phyloP scores from a whole-genome alignment of 495 filamentous ascomycete genomes.

The Penicillium subrubescens region DNA sequence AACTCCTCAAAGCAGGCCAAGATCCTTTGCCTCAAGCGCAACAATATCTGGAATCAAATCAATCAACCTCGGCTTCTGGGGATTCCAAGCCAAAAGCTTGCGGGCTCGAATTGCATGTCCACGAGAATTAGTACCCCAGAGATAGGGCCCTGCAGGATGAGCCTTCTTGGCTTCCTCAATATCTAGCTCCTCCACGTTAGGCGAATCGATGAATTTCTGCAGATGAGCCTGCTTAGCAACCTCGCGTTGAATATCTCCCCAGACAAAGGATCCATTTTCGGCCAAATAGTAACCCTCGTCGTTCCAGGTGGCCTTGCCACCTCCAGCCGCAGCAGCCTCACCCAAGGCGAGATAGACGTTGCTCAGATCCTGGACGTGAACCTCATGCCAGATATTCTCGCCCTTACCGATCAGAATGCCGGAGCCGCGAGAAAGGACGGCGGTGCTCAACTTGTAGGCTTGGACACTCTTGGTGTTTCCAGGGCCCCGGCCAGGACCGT shows the following conservation, averaged over 20 bases:
- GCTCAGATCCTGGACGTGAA: conserved; percentile 73
- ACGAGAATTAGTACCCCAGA: conserved; percentile 68
- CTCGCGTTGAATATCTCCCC: conserved; percentile 64
- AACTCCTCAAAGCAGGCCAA: conserved; percentile 53
- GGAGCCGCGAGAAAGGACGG: conserved; percentile 61
- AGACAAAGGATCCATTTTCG: conserved; percentile 70
- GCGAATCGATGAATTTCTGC: conserved; percentile 62
- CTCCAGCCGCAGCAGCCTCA: conserved; percentile 62
- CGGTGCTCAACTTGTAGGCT: conserved; percentile 57
- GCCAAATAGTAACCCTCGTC: conserved; percentile 73
- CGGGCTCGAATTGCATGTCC: conserved; percentile 60
- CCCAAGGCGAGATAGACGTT: conserved; percentile 65
- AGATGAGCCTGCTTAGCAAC: conserved; percentile 64
- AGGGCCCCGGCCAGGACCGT: conserved; percentile 72
- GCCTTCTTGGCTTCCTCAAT: conserved; percentile 36
- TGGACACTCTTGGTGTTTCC: conserved; percentile 69
- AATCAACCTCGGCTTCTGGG: conserved; percentile 54
- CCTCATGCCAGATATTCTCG: conserved; percentile 69
- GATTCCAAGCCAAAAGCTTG: conserved; percentile 68
- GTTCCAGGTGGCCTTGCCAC: conserved; percentile 70
- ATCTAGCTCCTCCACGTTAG: conserved; percentile 47
- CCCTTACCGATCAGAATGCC: conserved; percentile 66
- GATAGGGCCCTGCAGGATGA: conserved; percentile 35
- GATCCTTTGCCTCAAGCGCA: conserved; percentile 56
- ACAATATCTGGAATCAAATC: conserved; percentile 59